These are phyloP conservation scores for Colletotrichum sp. DNA, from an alignment of 2,329 filamentous ascomycete genomes.

Conservation along the genomic window DNA sequence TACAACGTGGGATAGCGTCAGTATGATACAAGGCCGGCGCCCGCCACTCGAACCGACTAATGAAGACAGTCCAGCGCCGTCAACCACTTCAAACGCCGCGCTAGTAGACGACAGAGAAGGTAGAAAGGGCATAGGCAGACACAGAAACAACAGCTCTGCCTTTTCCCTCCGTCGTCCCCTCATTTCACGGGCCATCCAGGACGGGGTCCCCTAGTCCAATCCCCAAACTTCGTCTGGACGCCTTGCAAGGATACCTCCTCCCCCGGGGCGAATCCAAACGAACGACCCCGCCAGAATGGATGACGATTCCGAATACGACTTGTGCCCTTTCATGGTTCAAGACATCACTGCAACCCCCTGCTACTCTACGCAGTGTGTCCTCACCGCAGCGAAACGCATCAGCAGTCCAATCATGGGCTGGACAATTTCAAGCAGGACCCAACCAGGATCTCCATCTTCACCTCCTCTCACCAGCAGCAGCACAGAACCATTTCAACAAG, in stretches of 20 bases:
- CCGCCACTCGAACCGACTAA: not conserved
- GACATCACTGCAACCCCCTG: not conserved
- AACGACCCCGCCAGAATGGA: not conserved
- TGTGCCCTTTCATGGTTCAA: not conserved
- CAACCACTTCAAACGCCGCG: not conserved
- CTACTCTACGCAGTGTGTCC: not conserved
- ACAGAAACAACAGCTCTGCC: not conserved
- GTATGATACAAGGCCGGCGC: not conserved
- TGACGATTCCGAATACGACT: not conserved
- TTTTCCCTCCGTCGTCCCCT: not conserved
- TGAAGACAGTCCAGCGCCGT: not conserved
- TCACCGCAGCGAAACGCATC: not conserved
- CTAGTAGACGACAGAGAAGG: not conserved
- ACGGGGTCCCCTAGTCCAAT: not conserved
- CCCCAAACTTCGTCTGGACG: not conserved
- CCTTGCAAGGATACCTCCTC: not conserved
- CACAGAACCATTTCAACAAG: too few species aligned
- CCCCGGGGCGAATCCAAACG: not conserved
- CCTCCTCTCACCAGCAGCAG: too few species aligned
- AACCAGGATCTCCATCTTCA: accelerated
- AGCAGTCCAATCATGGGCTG: not conserved
- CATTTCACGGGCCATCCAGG: not conserved
- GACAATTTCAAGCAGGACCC: not conserved
- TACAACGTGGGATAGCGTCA: not conserved
- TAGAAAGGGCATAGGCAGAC: not conserved